These are phyloP conservation scores for Zygosaccharomyces bisporus DNA, from an alignment of 805 yeast genomes.

Conservation along the genomic window DNA sequence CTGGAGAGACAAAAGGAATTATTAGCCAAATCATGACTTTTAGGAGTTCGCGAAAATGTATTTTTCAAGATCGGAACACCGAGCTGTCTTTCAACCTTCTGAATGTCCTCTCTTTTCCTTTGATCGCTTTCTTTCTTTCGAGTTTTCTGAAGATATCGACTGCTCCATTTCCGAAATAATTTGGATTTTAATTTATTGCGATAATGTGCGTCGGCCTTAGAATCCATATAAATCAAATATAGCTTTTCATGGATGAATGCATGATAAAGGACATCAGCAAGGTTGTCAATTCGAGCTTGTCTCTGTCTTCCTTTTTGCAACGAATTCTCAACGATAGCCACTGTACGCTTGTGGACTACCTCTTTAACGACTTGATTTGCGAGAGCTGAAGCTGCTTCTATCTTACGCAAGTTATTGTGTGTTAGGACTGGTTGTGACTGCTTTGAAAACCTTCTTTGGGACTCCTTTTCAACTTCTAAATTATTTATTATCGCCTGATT, in stretches of 20 bases:
- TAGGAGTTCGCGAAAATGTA: constrained; percentile 23
- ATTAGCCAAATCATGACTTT: constrained; percentile 10
- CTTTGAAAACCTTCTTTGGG: constrained; percentile 17
- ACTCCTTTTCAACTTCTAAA: constrained; percentile 9
- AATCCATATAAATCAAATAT: constrained; percentile 41
- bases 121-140: constrained; percentile 33
- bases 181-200: constrained; percentile 32
- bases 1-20: constrained; percentile 23
- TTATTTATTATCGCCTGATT: too few species aligned
- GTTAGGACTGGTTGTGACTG: too few species aligned
- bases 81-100: constrained; percentile 34
- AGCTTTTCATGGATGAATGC: constrained; percentile 62
- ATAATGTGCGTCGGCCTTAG: constrained; percentile 44
- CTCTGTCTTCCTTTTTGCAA: constrained; percentile 7
- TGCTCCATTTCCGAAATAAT: constrained; percentile 35
- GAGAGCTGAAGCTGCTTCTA: constrained; percentile 19
- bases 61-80: constrained; percentile 35
- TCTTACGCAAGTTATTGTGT: constrained; percentile 21
- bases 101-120: constrained; percentile 44
- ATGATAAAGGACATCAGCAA: constrained; percentile 50
- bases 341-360: constrained; percentile 9
- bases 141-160: constrained; percentile 27
- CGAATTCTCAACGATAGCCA: constrained; percentile 1
- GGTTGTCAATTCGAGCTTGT: constrained; percentile 30
- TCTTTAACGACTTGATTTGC: constrained; percentile 10